These are phyloP conservation scores for Fomitopsis pinicola DNA, from an alignment of 1,284 basidiomycete genomes.

Conservation along the genomic window DNA sequence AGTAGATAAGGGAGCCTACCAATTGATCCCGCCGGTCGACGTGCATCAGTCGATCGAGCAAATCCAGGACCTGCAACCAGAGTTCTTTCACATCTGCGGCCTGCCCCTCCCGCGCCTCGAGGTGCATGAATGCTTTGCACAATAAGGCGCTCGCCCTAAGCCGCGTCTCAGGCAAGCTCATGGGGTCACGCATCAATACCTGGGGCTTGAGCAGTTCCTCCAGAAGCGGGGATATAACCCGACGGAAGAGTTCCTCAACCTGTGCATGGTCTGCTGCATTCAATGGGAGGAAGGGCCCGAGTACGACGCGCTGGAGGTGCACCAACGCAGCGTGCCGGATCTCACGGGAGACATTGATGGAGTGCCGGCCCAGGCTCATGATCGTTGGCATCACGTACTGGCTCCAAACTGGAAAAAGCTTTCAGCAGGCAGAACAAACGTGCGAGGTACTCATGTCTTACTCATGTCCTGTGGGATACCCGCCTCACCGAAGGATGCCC, in stretches of 20 bases:
- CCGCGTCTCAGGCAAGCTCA: conserved; percentile 88
- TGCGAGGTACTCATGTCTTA: conserved; percentile 21
- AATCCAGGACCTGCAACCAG: conserved; percentile 91
- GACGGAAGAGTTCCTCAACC: conserved; percentile 83
- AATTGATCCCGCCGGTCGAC: conserved; percentile 82
- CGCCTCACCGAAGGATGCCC: conserved; percentile 52
- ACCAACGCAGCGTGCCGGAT: conserved; percentile 83
- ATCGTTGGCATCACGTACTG: conserved; percentile 80
- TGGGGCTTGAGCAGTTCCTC: conserved; percentile 91
- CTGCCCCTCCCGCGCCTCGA: conserved; percentile 73
- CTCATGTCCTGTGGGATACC: conserved; percentile 45
- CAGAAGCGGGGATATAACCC: conserved; percentile 87
- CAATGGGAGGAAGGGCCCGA: conserved; percentile 72
- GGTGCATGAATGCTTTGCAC: conserved; percentile 95
- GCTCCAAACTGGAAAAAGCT: conserved; percentile 63
- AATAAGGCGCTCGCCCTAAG: conserved; percentile 83
- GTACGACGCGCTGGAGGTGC: conserved; percentile 83
- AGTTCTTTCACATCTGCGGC: conserved; percentile 69
- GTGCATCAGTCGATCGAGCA: conserved; percentile 88
- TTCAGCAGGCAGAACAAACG: background rate
- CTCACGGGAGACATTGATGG: conserved; percentile 80
- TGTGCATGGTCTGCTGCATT: conserved; percentile 54
- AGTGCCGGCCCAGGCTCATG: conserved; percentile 78
- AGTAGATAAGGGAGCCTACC: conserved; percentile 44
- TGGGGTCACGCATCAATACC: conserved; percentile 74